Conservation (phyloP, 108 stramenopile genomes). For the Poteriospumella lacustris region DNA sequence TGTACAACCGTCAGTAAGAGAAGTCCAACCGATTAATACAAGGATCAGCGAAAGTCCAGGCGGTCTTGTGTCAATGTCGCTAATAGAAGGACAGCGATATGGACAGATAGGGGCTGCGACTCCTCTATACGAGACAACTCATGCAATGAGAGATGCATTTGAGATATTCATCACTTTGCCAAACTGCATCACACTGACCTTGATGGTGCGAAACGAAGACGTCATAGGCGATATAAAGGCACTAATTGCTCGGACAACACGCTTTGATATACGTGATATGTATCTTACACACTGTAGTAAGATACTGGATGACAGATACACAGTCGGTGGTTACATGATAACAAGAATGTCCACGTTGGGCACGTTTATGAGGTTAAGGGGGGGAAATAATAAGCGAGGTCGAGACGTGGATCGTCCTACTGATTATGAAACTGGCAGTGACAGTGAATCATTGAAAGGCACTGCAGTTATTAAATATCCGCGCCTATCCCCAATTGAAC, state of each 20-base stretch:
- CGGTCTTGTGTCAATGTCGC: constrained; percentile 6
- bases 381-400: constrained; percentile 7
- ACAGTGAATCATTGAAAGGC: constrained; percentile 2
- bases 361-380: constrained; percentile 7
- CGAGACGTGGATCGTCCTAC: constrained; percentile 6
- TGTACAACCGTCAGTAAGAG: constrained; percentile 2
- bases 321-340: constrained; percentile 7
- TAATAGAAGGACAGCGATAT: constrained; percentile 8
- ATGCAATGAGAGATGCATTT: constrained; percentile 8
- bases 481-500: constrained; percentile 6
- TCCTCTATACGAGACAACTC: constrained; percentile 7
- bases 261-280: constrained; percentile 8
- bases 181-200: constrained; percentile 2
- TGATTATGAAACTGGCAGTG: constrained; percentile 7
- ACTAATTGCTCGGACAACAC: constrained; percentile 7
- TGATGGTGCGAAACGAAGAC: constrained; percentile 6
- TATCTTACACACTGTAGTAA: constrained; percentile 8
- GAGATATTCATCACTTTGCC: constrained; percentile 7
- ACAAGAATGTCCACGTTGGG: constrained; percentile 6
- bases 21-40: constrained; percentile 3
- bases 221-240: constrained; percentile 7
- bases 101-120: constrained; percentile 5
- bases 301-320: constrained; percentile 7
- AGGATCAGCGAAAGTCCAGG: constrained; percentile 6
- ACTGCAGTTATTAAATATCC: constrained; percentile 8